A percentile compares a stretch with the other conserved stretches of the same genome.
phyloP scores from a whole-genome alignment of 176 grass and related monocot genomes.

The Poa annua region DNA sequence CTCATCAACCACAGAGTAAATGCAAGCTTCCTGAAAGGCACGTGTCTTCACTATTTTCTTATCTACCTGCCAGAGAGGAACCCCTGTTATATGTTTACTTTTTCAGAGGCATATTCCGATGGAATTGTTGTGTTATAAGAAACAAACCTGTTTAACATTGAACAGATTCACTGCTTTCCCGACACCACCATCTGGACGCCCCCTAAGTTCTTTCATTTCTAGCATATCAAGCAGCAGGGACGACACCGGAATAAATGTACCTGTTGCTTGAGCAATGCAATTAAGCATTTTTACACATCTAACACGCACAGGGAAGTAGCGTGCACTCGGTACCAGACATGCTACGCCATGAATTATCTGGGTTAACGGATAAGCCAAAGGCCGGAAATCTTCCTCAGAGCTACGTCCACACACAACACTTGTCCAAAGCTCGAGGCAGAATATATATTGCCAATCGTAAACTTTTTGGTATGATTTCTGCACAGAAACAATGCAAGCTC shows the following conservation, averaged over 20 bases:
- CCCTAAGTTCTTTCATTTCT: conserved; percentile 96
- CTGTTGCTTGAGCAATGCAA: conserved; percentile 80
- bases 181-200: conserved; percentile 67
- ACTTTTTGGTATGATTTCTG: conserved; percentile 95
- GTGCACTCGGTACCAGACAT: conserved; percentile 74
- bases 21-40: conserved; percentile 90
- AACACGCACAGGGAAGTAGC: conserved; percentile 82
- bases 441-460: conserved; percentile 99
- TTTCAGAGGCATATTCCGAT: conserved; percentile 24
- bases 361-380: conserved; percentile 85
- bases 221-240: conserved; percentile 84
- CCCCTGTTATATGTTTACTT: conserved; percentile 35
- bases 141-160: conserved; percentile 80
- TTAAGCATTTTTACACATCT: conserved; percentile 95
- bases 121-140: conserved; percentile 23
- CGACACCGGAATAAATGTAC: conserved; percentile 77
- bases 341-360: conserved; percentile 93
- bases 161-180: conserved; percentile 92
- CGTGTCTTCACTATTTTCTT: conserved; percentile 96
- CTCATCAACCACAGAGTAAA: conserved; percentile 78
- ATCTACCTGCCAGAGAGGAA: conserved; percentile 67
- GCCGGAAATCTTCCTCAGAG: conserved; percentile 69
- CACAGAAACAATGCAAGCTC: conserved; percentile 40
- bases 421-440: conserved; percentile 97
- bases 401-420: conserved; percentile 69